These are phyloP conservation scores for Xylaria sp. DNA, from an alignment of 2,329 filamentous ascomycete genomes.

Conservation along the genomic window DNA sequence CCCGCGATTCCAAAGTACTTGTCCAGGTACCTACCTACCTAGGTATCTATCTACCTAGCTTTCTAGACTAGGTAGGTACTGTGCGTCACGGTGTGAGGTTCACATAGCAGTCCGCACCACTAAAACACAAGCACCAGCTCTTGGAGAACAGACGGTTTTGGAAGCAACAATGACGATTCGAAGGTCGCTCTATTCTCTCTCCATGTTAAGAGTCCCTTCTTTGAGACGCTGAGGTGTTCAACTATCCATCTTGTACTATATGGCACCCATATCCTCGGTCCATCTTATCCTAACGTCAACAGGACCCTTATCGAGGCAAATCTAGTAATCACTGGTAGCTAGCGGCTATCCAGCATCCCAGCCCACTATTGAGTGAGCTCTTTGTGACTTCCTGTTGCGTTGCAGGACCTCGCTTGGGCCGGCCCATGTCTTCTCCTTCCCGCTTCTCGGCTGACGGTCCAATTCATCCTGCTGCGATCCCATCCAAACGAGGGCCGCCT, in stretches of 20 bases:
- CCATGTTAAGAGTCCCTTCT: neutral
- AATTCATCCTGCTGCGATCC: conserved; percentile 32
- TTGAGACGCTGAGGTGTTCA: neutral
- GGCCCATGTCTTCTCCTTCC: conserved; percentile 38
- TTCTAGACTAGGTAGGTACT: too few relatives aligned
- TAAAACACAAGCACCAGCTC: neutral
- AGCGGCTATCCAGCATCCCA: neutral
- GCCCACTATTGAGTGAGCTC: conserved; percentile 21
- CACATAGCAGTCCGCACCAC: neutral
- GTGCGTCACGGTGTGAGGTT: neutral
- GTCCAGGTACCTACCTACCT: neutral
- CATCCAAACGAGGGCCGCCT: conserved; percentile 38
- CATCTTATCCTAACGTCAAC: neutral
- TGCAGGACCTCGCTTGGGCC: conserved; percentile 39
- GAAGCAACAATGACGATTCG: neutral
- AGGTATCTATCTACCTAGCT: neutral
- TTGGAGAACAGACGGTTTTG: neutral
- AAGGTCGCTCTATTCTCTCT: neutral
- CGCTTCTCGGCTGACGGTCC: conserved; percentile 34
- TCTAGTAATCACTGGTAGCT: conserved; percentile 9
- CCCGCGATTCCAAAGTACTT: neutral
- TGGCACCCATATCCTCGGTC: neutral
- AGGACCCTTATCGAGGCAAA: too few relatives aligned
- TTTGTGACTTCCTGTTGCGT: conserved; percentile 40
- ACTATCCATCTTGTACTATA: neutral